These are phyloP conservation scores for Phytophthora litchii DNA, from an alignment of 352 stramenopile species.

Conservation along the genomic window DNA sequence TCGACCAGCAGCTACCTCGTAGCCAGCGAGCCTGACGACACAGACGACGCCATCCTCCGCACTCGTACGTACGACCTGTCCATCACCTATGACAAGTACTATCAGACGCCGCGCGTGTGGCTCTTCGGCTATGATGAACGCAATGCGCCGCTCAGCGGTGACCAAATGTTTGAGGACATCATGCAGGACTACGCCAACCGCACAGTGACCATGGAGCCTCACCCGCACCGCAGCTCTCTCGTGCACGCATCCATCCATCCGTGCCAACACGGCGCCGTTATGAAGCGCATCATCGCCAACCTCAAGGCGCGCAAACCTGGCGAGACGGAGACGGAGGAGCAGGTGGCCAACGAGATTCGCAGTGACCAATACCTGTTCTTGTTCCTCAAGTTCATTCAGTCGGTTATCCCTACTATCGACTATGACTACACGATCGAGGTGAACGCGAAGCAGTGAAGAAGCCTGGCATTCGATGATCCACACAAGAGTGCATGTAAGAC, in stretches of 20 bases:
- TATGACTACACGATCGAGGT: conserved; percentile 99
- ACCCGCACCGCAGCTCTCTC: conserved; percentile 91
- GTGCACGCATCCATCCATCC: conserved; percentile 97
- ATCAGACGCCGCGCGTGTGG: conserved; percentile 98
- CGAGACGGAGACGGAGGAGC: conserved; percentile 35
- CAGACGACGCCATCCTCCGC: conserved; percentile 92
- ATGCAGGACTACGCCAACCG: conserved; percentile 99
- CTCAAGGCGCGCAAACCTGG: conserved; percentile 68
- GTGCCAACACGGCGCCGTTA: conserved; percentile 97
- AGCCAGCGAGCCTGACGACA: conserved; percentile 78
- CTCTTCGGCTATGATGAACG: conserved; percentile 96
- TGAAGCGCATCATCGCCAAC: conserved; percentile 98
- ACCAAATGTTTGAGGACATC: conserved; percentile 99
- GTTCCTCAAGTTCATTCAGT: conserved; percentile 99
- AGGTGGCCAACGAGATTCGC: conserved; percentile 58
- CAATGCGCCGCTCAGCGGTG: conserved; percentile 84
- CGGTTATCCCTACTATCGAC: conserved; percentile 98
- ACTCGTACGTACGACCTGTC: conserved; percentile 98
- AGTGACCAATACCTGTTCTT: conserved; percentile 99
- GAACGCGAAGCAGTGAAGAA: conserved; percentile 63
- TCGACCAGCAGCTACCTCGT: conserved; percentile 53
- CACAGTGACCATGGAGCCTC: conserved; percentile 98
- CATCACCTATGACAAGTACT: conserved; percentile 99
- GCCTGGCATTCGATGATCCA: background rate
- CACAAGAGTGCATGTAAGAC: conserved; percentile 12